phyloP scores from a whole-genome alignment of 2,329 filamentous ascomycete species.

The Aspergillus clavatus region DNA sequence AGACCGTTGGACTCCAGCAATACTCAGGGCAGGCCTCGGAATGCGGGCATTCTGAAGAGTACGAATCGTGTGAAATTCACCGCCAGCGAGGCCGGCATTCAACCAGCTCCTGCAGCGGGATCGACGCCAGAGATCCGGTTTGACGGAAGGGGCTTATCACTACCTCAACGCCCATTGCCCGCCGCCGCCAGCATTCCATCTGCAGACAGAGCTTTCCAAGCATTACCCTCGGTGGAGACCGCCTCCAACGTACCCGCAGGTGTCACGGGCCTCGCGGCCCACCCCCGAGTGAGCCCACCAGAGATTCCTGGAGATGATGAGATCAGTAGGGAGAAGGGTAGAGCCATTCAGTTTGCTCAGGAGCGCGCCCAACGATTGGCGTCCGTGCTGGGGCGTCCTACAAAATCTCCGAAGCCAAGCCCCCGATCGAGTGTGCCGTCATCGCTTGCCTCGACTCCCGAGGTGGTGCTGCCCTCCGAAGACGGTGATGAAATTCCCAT shows the following conservation, averaged over 20 bases:
- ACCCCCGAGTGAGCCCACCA: constrained; percentile 21
- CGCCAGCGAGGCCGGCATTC: constrained; percentile 20
- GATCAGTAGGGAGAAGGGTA: constrained; percentile 33
- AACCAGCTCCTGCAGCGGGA: constrained; percentile 14
- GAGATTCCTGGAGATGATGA: constrained; percentile 22
- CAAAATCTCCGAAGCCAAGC: constrained; percentile 28
- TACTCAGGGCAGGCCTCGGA: constrained; percentile 31
- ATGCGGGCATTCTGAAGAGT: constrained; percentile 35
- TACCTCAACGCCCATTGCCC: constrained; percentile 31
- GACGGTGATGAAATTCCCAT: constrained; percentile 34
- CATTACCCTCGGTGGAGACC: constrained; percentile 22
- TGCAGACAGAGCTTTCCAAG: constrained; percentile 24
- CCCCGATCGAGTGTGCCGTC: constrained; percentile 25
- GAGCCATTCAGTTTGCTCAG: constrained; percentile 31
- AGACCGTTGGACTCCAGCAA: constrained; percentile 18
- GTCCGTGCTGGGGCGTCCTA: constrained; percentile 29
- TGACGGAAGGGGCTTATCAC: constrained; percentile 27
- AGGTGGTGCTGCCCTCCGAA: constrained; percentile 23
- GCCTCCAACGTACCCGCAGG: constrained; percentile 25
- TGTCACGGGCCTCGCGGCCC: constrained; percentile 26
- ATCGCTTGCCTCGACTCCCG: constrained; percentile 28
- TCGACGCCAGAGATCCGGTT: constrained; percentile 26
- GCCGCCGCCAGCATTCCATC: constrained; percentile 35
- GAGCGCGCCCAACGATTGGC: constrained; percentile 32
- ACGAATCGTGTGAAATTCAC: constrained; percentile 35